These are phyloP conservation scores for Venturia asperata DNA, from an alignment of 2,329 filamentous ascomycete genomes.

Conservation along the genomic window DNA sequence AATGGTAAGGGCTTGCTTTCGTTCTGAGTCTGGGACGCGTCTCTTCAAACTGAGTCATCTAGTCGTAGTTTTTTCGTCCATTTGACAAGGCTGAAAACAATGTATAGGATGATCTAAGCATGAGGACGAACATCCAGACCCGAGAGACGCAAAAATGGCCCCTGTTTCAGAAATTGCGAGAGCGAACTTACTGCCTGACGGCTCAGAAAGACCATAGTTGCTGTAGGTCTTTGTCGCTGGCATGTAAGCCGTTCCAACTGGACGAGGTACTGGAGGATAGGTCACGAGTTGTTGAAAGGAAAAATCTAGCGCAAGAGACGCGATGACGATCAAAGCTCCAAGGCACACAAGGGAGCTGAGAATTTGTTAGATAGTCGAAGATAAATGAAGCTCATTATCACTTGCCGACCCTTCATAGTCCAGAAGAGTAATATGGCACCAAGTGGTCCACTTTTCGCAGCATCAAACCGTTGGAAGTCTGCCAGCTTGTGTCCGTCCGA, in stretches of 20 bases:
- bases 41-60: no score
- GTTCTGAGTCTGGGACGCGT: no score
- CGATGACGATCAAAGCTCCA: constrained; percentile 25
- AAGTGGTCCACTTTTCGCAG: constrained; percentile 19
- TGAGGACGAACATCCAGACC: no score
- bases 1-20: no score
- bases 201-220: background rate
- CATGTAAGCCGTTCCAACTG: constrained; percentile 17
- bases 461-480: constrained; percentile 32
- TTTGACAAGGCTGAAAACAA: no score
- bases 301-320: constrained; percentile 25
- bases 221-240: background rate
- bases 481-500: constrained; percentile 28
- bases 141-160: no score
- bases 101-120: no score
- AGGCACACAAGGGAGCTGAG: constrained; percentile 23
- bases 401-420: constrained; percentile 12
- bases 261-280: constrained; percentile 25
- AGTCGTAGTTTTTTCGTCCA: no score
- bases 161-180: no score
- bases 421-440: constrained; percentile 18
- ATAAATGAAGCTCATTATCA: background rate
- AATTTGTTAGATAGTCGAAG: background rate
- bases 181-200: background rate
- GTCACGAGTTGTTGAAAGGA: constrained; percentile 31